Percentiles rank a stretch among this genome's conserved stretches.
Conservation (phyloP, 805 yeast genomes). For the Schizosaccharomyces osmophilus region DNA sequence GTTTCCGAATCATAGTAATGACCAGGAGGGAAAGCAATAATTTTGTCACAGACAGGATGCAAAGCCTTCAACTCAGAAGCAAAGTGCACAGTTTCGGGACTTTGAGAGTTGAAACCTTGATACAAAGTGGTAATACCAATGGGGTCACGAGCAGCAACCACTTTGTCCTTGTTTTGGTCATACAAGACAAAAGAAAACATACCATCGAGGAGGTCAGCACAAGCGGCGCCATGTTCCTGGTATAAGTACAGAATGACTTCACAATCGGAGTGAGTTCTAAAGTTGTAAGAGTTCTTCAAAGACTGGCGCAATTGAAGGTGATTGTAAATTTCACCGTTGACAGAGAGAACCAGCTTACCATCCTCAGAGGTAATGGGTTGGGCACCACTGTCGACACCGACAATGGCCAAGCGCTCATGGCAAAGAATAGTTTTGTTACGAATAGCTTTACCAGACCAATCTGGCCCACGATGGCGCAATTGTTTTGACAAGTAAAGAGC, state of each 20-base stretch:
- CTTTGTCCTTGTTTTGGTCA: constrained; percentile 63
- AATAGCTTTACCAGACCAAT: constrained; percentile 79
- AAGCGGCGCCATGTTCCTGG: constrained; percentile 63
- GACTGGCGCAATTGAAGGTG: constrained; percentile 70
- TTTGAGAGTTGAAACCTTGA: constrained; percentile 55
- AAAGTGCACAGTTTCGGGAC: constrained; percentile 60
- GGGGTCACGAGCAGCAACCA: constrained; percentile 94
- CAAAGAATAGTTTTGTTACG: constrained; percentile 57
- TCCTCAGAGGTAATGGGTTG: constrained; percentile 80
- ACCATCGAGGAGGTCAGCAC: constrained; percentile 86
- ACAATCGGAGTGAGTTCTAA: constrained; percentile 79
- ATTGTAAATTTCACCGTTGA: constrained; percentile 96
- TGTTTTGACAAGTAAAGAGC: constrained; percentile 4
- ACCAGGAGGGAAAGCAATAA: constrained; percentile 93
- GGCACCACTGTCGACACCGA: constrained; percentile 90
- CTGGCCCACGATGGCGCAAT: constrained; percentile 97
- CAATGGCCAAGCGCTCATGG: constrained; percentile 75
- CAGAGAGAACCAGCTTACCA: constrained; percentile 49
- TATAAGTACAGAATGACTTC: constrained; percentile 91
- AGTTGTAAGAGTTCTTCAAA: constrained; percentile 38
- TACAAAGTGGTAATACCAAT: constrained; percentile 90
- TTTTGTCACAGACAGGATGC: constrained; percentile 80
- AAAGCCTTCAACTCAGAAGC: constrained; percentile 89
- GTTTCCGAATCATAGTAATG: constrained; percentile 84
- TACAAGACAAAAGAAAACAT: constrained; percentile 91